A percentile compares a stretch with the other conserved stretches of the same genome.
These are phyloP conservation scores for Spathaspora girioi DNA, from an alignment of 805 yeast genomes.

Conservation along the genomic window DNA sequence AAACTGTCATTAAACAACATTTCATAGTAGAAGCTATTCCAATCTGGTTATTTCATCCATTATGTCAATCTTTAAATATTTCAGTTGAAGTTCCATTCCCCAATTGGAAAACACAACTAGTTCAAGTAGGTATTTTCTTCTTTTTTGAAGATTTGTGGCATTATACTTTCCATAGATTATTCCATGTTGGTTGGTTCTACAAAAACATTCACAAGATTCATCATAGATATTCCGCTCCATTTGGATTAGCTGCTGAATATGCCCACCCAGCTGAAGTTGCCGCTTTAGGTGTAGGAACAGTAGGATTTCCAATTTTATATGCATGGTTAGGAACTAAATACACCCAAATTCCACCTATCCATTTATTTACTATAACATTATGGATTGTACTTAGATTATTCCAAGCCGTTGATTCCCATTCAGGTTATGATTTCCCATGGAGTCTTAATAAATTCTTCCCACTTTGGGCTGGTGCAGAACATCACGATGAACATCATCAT, in stretches of 20 bases:
- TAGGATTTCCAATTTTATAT: constrained; percentile 88
- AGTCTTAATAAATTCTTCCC: constrained; percentile 89
- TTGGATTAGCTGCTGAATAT: constrained; percentile 95
- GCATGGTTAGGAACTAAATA: constrained; percentile 64
- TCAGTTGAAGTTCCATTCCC: constrained; percentile 85
- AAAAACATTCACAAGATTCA: constrained; percentile 95
- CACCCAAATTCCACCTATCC: constrained; percentile 44
- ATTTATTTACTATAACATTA: constrained; percentile 79
- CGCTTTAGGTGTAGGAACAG: constrained; percentile 91
- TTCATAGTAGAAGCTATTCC: constrained; percentile 93
- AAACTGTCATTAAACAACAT: constrained; percentile 80
- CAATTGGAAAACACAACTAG: constrained; percentile 47
- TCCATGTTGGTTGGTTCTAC: constrained; percentile 87
- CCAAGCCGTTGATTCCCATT: constrained; percentile 97
- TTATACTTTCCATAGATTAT: constrained; percentile 88
- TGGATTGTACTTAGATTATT: constrained; percentile 88
- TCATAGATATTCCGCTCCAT: constrained; percentile 97
- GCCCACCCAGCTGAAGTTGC: constrained; percentile 95
- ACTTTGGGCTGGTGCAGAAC: constrained; percentile 98
- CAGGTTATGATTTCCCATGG: constrained; percentile 98
- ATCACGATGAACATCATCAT: constrained; percentile 96
- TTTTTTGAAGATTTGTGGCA: constrained; percentile 94
- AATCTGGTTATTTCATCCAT: constrained; percentile 95
- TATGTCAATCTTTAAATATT: constrained; percentile 80
- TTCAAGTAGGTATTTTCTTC: constrained; percentile 76